These are phyloP conservation scores for Apiospora rasikravindrae DNA, from an alignment of 2,329 filamentous ascomycete species.

Conservation along the genomic window DNA sequence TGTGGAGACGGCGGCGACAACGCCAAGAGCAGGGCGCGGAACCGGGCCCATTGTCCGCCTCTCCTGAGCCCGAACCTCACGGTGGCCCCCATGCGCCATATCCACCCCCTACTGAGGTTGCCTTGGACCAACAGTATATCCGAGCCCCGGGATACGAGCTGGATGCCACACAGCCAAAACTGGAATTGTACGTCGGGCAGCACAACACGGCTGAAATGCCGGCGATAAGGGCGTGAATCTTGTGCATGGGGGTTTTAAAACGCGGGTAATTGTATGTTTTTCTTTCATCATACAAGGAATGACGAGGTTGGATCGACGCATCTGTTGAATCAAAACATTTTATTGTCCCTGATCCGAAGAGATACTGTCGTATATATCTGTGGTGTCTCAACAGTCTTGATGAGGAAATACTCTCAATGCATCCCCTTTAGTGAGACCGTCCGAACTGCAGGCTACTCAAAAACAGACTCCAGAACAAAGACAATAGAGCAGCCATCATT, in stretches of 20 bases:
- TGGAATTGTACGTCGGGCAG: background rate
- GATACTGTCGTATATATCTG: no score
- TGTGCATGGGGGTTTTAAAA: background rate
- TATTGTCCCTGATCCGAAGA: no score
- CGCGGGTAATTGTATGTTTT: background rate
- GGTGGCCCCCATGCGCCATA: no score
- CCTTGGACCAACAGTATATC: background rate
- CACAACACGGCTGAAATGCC: background rate
- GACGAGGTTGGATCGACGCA: no score
- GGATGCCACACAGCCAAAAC: background rate
- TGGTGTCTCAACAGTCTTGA: no score
- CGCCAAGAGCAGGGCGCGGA: background rate
- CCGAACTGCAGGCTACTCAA: background rate
- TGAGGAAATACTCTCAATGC: no score
- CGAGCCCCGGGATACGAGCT: background rate
- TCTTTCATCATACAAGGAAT: no score
- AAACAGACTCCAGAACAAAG: background rate
- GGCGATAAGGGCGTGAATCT: background rate
- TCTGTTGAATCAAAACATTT: no score
- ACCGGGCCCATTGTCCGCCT: no score
- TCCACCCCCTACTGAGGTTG: background rate
- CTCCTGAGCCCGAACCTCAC: background rate
- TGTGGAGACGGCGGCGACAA: background rate
- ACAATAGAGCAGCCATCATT: background rate
- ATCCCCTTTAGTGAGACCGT: background rate